Percentiles rank a stretch among this genome's conserved stretches.
Conservation (phyloP, 164 flowering plant species). For the Chimonanthus salicifolius region DNA sequence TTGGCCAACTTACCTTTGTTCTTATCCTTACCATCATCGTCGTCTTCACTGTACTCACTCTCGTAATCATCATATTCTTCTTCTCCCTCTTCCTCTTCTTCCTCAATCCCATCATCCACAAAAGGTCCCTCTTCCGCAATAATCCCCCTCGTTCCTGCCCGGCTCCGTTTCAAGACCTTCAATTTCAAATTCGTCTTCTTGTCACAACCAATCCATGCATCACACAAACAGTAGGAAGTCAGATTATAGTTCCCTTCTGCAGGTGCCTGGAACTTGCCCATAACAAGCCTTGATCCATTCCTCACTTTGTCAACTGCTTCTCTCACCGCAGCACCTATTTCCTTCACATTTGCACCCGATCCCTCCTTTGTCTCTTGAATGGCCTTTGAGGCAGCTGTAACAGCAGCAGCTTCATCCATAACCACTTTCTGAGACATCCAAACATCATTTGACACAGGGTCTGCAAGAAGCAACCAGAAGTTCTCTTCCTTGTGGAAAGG, state of each 20-base stretch:
- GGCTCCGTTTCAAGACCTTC: conserved; percentile 63
- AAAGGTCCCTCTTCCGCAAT: conserved; percentile 40
- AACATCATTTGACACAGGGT: conserved; percentile 56
- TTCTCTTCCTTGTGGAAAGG: conserved; percentile 95
- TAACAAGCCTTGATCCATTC: conserved; percentile 64
- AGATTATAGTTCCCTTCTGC: conserved; percentile 74
- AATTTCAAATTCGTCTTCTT: conserved; percentile 52
- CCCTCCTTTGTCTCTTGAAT: conserved; percentile 74
- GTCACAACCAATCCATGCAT: conserved; percentile 92
- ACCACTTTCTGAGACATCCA: conserved; percentile 88
- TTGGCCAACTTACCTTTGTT: conserved; percentile 30
- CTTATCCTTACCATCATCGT: conserved; percentile 40
- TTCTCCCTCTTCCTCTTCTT: conserved; percentile 68
- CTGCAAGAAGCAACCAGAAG: conserved; percentile 84
- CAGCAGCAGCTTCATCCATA: conserved; percentile 78
- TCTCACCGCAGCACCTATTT: conserved; percentile 46
- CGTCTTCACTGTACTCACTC: conserved; percentile 89
- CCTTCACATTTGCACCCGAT: conserved; percentile 55
- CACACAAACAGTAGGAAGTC: conserved; percentile 69
- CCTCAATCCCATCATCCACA: conserved; percentile 58
- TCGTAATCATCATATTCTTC: conserved; percentile 83
- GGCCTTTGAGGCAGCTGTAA: conserved; percentile 69
- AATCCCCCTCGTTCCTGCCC: conserved; percentile 57
- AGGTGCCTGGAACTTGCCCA: conserved; percentile 87
- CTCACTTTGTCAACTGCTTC: conserved; percentile 72